Base-by-base conservation (phyloP, 2,329 filamentous ascomycete genomes). In the Aspergillus ibericus region DNA sequence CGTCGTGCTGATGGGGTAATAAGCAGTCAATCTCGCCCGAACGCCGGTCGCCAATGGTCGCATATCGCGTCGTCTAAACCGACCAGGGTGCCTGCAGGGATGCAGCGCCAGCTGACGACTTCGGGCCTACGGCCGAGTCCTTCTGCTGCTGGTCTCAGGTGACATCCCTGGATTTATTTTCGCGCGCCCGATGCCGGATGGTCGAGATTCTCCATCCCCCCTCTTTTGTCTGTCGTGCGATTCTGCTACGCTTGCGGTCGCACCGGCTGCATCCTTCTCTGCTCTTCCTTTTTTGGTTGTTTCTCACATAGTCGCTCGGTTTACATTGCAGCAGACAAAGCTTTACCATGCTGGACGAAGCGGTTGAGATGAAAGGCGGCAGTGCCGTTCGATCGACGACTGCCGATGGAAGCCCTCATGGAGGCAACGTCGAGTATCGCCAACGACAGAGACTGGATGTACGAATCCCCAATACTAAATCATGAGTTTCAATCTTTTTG, bases 391-490 rank as follows among this genome's bases (percentile, higher is more conserved):
- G 49, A 34, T 61, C 59, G 3, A 38, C 44, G 5, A 20, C 32
- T 9, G 47, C 49, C 8, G 51, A 20, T 15, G 32, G 4, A 9
- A 42, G 53, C n/a, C 44, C 25, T n/a, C 44, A 9, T 52, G 46
- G 47, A 42, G 42, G 58, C 25, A 60, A 46, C 36, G 56, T 57
- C 5, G 51, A 55, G 15, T 48, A 48, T 15, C 44, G 44, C n/a
- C 44, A 63, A n/a, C 50, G 53, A 53, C 62, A 63, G 46, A 56
- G 59, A 52, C 46, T 63, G 22, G 62, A 63, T 55, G 59, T 57
- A 60, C 16, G 42, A 42, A 15, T 8, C 3, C 7, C 18, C 25
- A 2, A 3, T 34, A 8, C 15, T 25, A 12, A 27, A n/a, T 15
- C 6, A 15, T 2, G 1, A 4, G 10, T 27, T 4, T 25, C 13